A percentile compares a stretch with the other conserved stretches of the same genome.
phyloP scores from a whole-genome alignment of 805 yeast genomes.

The Hanseniaspora guilliermondii region DNA sequence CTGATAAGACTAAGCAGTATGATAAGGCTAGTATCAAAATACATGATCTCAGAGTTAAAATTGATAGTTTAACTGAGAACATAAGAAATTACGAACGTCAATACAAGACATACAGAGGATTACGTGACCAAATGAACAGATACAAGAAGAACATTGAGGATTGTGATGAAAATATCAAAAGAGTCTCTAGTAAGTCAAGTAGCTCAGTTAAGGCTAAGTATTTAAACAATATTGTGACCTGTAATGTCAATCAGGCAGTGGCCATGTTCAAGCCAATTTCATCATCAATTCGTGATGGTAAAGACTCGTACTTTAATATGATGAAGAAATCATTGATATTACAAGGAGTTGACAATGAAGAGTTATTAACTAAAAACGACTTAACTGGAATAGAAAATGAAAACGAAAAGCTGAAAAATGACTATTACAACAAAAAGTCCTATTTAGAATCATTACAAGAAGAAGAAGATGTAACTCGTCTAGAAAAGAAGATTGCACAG shows the following conservation, averaged over 20 bases:
- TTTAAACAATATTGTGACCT: background rate
- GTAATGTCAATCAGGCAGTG: slow-evolving; percentile 3
- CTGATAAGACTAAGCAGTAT: background rate
- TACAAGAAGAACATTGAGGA: slow-evolving; percentile 26
- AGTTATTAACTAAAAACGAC: background rate
- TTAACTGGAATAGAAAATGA: background rate
- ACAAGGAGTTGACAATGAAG: slow-evolving; percentile 7
- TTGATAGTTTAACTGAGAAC: slow-evolving; percentile 16
- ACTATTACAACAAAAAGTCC: background rate
- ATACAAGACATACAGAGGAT: slow-evolving; percentile 19
- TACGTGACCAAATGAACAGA: slow-evolving; percentile 22
- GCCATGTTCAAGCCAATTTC: slow-evolving; percentile 4
- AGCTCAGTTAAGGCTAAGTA: background rate
- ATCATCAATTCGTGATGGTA: background rate
- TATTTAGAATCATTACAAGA: background rate
- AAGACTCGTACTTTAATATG: background rate
- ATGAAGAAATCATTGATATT: background rate
- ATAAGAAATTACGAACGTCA: slow-evolving; percentile 15
- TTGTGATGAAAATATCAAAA: slow-evolving; percentile 30
- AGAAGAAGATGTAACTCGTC: background rate
- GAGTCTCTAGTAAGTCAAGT: slow-evolving; percentile 1
- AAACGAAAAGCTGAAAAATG: background rate
- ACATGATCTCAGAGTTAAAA: slow-evolving; percentile 13
- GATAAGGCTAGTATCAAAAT: slow-evolving; percentile 12
- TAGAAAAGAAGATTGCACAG: background rate